Conservation (phyloP, 225 moss, liverwort and hornwort species). For the Antitrichia curtipendula region DNA sequence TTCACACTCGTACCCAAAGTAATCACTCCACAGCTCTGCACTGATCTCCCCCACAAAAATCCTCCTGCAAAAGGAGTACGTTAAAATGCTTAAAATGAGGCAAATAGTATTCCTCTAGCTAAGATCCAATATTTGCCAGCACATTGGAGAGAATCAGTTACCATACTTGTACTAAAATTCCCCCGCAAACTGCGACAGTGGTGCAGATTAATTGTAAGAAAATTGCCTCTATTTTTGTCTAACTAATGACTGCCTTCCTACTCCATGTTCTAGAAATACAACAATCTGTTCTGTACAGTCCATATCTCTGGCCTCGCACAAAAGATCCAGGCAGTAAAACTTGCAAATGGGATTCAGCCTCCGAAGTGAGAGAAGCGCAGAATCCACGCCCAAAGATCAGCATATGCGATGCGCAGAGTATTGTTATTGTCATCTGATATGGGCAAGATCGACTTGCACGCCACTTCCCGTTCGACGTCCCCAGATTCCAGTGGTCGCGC, state of each 20-base stretch:
- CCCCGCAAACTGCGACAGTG: not conserved
- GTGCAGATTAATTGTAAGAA: not conserved
- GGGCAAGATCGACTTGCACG: slow-evolving; percentile 15
- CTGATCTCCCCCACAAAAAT: not conserved
- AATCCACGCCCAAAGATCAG: not conserved
- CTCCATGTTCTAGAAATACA: not conserved
- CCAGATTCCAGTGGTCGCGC: slow-evolving; percentile 29
- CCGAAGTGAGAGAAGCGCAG: not conserved
- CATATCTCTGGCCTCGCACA: not conserved
- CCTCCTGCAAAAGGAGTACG: not conserved
- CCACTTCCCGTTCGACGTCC: slow-evolving; percentile 45
- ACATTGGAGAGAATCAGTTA: not conserved
- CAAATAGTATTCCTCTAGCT: not conserved
- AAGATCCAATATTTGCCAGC: not conserved
- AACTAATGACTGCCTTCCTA: not conserved
- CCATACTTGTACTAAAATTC: not conserved
- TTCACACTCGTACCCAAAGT: not conserved
- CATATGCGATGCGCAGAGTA: not conserved
- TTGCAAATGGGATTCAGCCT: not conserved
- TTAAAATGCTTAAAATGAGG: not conserved
- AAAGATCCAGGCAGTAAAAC: not conserved
- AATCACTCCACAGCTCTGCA: not conserved
- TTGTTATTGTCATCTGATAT: not conserved
- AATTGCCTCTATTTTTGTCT: not conserved
- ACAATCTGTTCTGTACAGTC: not conserved